Conservation (phyloP, 2,329 filamentous ascomycete species). For the Fusarium abutilonis region DNA sequence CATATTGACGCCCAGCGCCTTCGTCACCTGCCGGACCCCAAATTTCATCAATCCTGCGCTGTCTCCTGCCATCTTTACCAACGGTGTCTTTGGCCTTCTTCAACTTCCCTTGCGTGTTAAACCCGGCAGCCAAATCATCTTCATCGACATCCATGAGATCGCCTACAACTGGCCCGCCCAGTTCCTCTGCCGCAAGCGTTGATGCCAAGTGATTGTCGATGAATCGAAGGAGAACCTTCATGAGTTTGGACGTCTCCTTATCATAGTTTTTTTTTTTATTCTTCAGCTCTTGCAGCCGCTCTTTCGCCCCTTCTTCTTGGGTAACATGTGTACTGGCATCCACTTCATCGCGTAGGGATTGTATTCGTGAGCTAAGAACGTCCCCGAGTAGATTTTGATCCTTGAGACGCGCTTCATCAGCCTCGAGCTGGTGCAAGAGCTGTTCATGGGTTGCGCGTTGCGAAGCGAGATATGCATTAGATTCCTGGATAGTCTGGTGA, state of each 20-base stretch:
- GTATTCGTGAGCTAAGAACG: slow-evolving; percentile 66
- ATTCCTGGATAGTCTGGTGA: slow-evolving; percentile 71
- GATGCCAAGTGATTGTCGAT: slow-evolving; percentile 75
- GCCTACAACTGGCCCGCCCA: slow-evolving; percentile 84
- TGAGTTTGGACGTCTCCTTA: slow-evolving; percentile 67
- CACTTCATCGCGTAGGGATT: slow-evolving; percentile 66
- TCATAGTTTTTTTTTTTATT: slow-evolving; percentile 69
- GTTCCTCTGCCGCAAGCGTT: slow-evolving; percentile 84
- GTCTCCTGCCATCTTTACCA: slow-evolving; percentile 60
- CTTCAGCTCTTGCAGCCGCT: slow-evolving; percentile 69
- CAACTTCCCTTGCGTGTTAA: slow-evolving; percentile 67
- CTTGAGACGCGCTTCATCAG: slow-evolving; percentile 60
- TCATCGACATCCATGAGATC: slow-evolving; percentile 72
- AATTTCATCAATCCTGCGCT: slow-evolving; percentile 71
- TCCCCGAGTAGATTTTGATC: slow-evolving; percentile 66
- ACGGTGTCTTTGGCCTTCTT: slow-evolving; percentile 57
- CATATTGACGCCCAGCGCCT: slow-evolving; percentile 52
- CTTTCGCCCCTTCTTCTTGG: slow-evolving; percentile 68
- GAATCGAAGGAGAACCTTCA: slow-evolving; percentile 73
- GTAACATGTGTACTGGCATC: slow-evolving; percentile 66
- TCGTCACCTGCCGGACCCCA: slow-evolving; percentile 57
- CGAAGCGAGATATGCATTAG: slow-evolving; percentile 65
- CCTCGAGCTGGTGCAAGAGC: slow-evolving; percentile 59
- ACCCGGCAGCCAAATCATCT: slow-evolving; percentile 68
- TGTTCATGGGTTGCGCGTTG: slow-evolving; percentile 56